A percentile compares a stretch with the other conserved stretches of the same genome.
Evolutionary conservation across 176 grass and related monocot species (phyloP).

Genomic region (Eleusine indica): DNA sequence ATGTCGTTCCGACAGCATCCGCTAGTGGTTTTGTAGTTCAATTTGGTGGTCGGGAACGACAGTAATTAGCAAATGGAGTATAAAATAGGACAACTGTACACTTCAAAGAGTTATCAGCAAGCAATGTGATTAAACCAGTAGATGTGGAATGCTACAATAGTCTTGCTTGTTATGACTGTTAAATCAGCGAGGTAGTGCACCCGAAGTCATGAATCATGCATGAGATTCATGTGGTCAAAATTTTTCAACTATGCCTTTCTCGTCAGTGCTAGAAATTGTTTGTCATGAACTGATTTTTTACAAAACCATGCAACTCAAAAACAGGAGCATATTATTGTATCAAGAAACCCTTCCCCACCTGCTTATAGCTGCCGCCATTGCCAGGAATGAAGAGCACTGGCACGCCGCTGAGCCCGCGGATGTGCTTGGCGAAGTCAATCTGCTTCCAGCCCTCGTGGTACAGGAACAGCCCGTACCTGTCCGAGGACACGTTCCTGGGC

Average conservation of each 20-base stretch:
- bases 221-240: not conserved
- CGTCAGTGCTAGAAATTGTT: not conserved
- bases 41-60: no score
- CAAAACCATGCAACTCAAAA: not conserved
- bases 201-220: not conserved
- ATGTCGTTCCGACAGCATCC: no score
- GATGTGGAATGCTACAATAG: not conserved
- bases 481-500: slow-evolving; percentile 73
- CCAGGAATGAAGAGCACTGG: slow-evolving; percentile 93
- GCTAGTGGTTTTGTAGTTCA: no score
- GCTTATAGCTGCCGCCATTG: slow-evolving; percentile 97
- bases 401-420: slow-evolving; percentile 69
- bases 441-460: slow-evolving; percentile 99
- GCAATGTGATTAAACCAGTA: not conserved
- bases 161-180: not conserved
- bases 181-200: not conserved
- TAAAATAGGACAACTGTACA: not conserved
- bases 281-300: not conserved
- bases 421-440: slow-evolving; percentile 80
- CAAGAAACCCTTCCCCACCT: slow-evolving; percentile 40
- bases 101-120: not conserved
- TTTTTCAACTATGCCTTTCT: not conserved
- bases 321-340: not conserved
- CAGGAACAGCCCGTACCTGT: slow-evolving; percentile 86
- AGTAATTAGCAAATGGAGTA: not conserved